Evolutionary conservation across 2,329 filamentous ascomycete species (phyloP).

Genomic region (Cryphonectria carpinicola): DNA sequence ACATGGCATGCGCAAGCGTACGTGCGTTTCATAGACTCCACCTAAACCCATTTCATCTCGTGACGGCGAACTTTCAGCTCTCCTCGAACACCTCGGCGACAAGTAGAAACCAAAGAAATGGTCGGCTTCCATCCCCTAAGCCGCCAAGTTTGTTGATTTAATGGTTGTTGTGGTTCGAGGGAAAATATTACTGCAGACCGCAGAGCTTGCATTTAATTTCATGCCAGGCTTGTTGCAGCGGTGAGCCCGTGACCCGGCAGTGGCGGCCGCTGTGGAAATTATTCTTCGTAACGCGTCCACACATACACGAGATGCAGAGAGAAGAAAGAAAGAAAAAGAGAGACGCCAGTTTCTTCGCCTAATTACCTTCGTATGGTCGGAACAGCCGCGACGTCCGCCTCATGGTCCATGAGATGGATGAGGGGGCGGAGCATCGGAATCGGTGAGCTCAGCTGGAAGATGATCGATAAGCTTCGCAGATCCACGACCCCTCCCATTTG

Average conservation of each 20-base stretch:
- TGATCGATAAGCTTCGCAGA: conserved; percentile 4
- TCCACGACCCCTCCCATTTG: background rate
- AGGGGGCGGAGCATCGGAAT: background rate
- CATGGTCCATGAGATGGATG: background rate
- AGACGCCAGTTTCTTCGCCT: background rate
- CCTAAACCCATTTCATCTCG: background rate
- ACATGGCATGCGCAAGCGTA: conserved; percentile 10
- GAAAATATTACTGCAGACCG: background rate
- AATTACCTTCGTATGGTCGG: background rate
- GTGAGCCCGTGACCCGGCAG: conserved; percentile 5
- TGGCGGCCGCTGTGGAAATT: background rate
- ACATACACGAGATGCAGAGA: background rate
- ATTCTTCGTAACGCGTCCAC: background rate
- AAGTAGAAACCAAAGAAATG: background rate
- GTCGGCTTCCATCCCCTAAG: background rate
- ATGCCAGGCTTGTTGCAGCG: conserved; percentile 9
- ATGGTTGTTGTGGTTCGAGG: background rate
- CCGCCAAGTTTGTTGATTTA: background rate
- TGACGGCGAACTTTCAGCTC: conserved; percentile 16
- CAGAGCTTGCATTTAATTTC: background rate
- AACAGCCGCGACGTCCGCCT: background rate
- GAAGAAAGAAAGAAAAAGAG: background rate
- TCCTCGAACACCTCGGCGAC: background rate
- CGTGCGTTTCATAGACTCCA: conserved; percentile 8
- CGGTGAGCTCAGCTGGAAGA: background rate